Conservation (phyloP, 179 eudicot genomes). For the Sideroxylon spinosum region DNA sequence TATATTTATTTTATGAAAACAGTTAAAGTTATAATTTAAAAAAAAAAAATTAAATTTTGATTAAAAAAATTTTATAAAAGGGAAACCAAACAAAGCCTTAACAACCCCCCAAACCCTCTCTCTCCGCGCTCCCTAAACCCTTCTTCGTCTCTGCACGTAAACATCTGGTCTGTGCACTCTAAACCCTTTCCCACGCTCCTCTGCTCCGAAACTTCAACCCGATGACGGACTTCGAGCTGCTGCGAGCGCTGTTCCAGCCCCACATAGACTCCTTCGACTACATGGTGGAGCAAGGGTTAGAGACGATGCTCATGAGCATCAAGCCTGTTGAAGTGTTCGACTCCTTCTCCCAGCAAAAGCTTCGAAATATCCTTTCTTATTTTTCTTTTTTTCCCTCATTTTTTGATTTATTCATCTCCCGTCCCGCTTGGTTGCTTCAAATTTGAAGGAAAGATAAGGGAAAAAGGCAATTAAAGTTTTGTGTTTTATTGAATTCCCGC, state of each 20-base stretch:
- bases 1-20: too few relatives aligned
- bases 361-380: constrained; percentile 77
- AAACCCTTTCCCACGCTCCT: too few relatives aligned
- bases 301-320: constrained; percentile 32
- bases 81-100: too few relatives aligned
- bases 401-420: too few relatives aligned
- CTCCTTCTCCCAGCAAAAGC: constrained; percentile 32
- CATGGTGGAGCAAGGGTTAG: constrained; percentile 48
- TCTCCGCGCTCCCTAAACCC: too few relatives aligned
- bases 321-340: constrained; percentile 59
- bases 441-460: neutral
- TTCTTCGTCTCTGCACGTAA: too few relatives aligned
- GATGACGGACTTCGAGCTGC: constrained; percentile 15
- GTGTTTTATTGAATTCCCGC: neutral
- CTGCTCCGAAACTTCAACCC: too few relatives aligned
- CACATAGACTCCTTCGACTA: constrained; percentile 79
- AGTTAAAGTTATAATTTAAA: too few relatives aligned
- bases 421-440: neutral
- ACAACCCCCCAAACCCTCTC: too few relatives aligned
- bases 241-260: constrained; percentile 64
- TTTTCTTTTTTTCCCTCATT: neutral
- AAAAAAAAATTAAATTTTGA: too few relatives aligned
- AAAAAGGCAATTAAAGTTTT: neutral
- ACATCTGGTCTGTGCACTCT: too few relatives aligned
- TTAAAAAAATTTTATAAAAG: too few relatives aligned